Evolutionary conservation across 805 yeast species (phyloP), one percentile per base, ranked within the genome.

Genomic region (Kluyveromyces nonfermentans): DNA sequence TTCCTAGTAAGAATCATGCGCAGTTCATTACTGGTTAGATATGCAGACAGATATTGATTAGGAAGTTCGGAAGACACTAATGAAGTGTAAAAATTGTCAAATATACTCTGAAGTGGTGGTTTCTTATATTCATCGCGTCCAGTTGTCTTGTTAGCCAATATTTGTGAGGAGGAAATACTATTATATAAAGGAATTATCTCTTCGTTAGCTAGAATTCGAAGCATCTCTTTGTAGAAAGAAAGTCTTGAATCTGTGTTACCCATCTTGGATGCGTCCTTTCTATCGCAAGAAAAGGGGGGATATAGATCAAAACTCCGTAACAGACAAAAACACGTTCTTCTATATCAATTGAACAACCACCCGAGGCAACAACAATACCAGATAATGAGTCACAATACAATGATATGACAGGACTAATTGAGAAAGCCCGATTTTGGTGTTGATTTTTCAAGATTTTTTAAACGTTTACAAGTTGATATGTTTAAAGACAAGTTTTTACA

Each of bases 161-260:
- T 36, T 19, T 45, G 41, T 22, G 36, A 25, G 14, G 32, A 33
- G 3, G 40, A 40, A 4, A 42, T 35, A 22, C 44, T 45, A 17
- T 45, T 43, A 34, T 50, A 50, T 22, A 50, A 38, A 7, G 54
- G 50, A 12, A 49, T 45, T 14, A 46, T 42, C 18, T 45, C 49
- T n/a, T 72, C 68, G 37, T 74, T 79, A 4, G 77, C 74, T 21
- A 85, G 71, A 49, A 70, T 68, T 54, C 73, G 72, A 48, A 84
- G 74, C 54, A 79, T 85, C 54, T 73, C 73, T 57, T 76, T 78
- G 60, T 55, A 58, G 9, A 77, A 74, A 43, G 69, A 67, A 33
- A 75, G 64, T 55, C 73, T 81, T 19, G 89, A 84, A 45, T 84
- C 90, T n/a, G 81, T 68, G 28, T 81, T 74, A 35, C 82, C 88